Conservation (phyloP, 768 basidiomycete genomes). For the Amanita fuliginea region DNA sequence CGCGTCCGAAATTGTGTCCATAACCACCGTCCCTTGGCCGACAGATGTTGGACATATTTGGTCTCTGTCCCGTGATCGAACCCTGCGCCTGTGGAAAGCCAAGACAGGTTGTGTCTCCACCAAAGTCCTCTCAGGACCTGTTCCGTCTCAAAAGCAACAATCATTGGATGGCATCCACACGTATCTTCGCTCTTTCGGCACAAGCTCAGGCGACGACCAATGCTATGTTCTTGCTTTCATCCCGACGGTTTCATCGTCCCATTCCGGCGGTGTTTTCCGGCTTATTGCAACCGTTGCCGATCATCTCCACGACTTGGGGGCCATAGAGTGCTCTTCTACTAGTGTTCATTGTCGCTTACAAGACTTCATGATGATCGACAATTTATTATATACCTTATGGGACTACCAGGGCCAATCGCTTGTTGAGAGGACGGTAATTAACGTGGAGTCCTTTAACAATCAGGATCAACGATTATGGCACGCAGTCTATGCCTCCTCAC, state of each 20-base stretch:
- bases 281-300: constrained; percentile 48
- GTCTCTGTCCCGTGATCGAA: constrained; percentile 81
- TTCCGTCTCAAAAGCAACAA: constrained; percentile 25
- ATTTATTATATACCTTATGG: constrained; percentile 63
- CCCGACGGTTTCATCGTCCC: constrained; percentile 50
- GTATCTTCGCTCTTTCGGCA: constrained; percentile 53
- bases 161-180: constrained; percentile 54
- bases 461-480: constrained; percentile 35
- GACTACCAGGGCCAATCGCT: constrained; percentile 69
- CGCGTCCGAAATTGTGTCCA: constrained; percentile 54
- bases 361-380: constrained; percentile 55
- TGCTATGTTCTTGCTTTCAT: constrained; percentile 63
- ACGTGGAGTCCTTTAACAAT: constrained; percentile 24
- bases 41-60: constrained; percentile 68
- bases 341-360: constrained; percentile 66
- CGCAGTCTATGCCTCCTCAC: constrained; percentile 48
- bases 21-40: constrained; percentile 66
- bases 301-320: constrained; percentile 44
- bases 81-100: constrained; percentile 76
- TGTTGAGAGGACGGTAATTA: constrained; percentile 46
- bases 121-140: constrained; percentile 35
- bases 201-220: constrained; percentile 32
- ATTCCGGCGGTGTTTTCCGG: constrained; percentile 74
- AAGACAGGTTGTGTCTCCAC: constrained; percentile 64
- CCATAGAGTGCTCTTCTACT: constrained; percentile 45